phyloP scores from a whole-genome alignment of 2,329 filamentous ascomycete species.

The Ophiostoma quercus region DNA sequence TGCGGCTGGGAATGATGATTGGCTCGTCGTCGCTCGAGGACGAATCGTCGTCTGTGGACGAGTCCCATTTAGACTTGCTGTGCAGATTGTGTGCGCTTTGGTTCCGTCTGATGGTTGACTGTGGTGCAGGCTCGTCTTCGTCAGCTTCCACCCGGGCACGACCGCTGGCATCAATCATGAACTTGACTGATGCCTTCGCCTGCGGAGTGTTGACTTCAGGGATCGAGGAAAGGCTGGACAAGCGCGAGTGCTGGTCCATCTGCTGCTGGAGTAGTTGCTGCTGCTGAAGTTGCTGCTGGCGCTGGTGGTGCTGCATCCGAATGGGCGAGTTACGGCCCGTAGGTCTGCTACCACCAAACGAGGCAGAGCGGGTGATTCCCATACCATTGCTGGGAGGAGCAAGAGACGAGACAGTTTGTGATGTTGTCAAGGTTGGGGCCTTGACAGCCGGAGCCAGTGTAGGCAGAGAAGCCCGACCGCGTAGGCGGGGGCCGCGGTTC shows the following conservation, averaged over 20 bases:
- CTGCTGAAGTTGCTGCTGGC: constrained; percentile 16
- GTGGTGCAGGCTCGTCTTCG: constrained; percentile 32
- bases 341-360: constrained; percentile 36
- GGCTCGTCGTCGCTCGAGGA: constrained; percentile 60
- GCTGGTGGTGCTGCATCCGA: constrained; percentile 43
- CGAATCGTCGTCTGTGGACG: constrained; percentile 45
- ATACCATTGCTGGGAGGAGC: constrained; percentile 27
- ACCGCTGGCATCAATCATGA: constrained; percentile 59
- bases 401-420: constrained; percentile 12
- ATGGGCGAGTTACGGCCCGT: constrained; percentile 49
- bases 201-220: constrained; percentile 44
- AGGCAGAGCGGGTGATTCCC: constrained; percentile 36
- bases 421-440: constrained; percentile 28
- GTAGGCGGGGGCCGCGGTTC: constrained; percentile 43
- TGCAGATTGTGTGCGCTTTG: constrained; percentile 29
- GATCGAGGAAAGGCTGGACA: constrained; percentile 53
- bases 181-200: constrained; percentile 53
- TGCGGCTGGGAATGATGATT: constrained; percentile 59
- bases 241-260: constrained; percentile 40
- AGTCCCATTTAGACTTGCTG: constrained; percentile 37
- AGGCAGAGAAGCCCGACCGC: constrained; percentile 41
- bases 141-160: constrained; percentile 52
- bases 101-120: constrained; percentile 25
- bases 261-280: constrained; percentile 23
- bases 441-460: constrained; percentile 45